These are phyloP conservation scores for Pisolithus microcarpus DNA, from an alignment of 768 basidiomycete species.

Conservation along the genomic window DNA sequence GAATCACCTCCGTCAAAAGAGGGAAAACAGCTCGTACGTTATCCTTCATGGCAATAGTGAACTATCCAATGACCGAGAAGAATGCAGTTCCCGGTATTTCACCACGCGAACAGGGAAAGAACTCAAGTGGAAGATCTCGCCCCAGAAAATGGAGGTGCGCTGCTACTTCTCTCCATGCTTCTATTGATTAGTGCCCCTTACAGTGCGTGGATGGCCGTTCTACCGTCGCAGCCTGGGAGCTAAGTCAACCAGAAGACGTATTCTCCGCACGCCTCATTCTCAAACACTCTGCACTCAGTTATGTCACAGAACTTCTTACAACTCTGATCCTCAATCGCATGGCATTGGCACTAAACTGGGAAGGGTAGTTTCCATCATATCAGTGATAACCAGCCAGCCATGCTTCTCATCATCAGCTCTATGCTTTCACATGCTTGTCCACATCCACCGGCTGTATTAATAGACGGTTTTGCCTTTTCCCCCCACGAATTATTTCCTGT, in stretches of 20 bases:
- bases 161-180: not conserved
- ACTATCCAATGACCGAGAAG: not conserved
- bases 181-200: not conserved
- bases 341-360: conserved; percentile 54
- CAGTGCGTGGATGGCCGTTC: conserved; percentile 63
- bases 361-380: conserved; percentile 8
- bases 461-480: not conserved
- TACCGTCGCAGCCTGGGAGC: conserved; percentile 62
- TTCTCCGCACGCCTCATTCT: conserved; percentile 57
- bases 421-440: not conserved
- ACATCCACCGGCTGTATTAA: not conserved
- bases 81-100: conserved; percentile 64
- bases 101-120: conserved; percentile 59
- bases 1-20: conserved; percentile 49
- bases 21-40: conserved; percentile 59
- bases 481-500: not conserved
- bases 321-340: conserved; percentile 71
- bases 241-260: conserved; percentile 47
- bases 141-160: conserved; percentile 63
- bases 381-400: not conserved
- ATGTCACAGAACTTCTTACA: conserved; percentile 73
- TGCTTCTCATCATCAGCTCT: conserved; percentile 5
- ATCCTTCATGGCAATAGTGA: not conserved
- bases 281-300: conserved; percentile 46
- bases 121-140: conserved; percentile 67